Evolutionary conservation across 257 asterid genomes (phyloP).

Genomic region (Lycium ferocissimum): DNA sequence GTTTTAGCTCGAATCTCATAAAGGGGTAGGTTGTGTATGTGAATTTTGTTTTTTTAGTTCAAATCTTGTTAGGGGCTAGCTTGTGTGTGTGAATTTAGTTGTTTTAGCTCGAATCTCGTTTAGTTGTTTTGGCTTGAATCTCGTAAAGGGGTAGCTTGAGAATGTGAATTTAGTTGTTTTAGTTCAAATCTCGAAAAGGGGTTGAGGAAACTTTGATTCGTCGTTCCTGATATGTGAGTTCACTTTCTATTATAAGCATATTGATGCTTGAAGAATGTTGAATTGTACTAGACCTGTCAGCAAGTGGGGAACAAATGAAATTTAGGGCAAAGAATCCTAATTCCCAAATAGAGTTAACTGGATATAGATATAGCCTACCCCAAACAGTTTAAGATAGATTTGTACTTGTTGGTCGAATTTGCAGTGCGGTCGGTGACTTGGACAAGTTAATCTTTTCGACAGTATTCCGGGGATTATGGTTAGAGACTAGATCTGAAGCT

Average conservation of each 20-base stretch:
- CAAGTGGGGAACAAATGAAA: neutral
- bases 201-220: neutral
- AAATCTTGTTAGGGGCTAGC: too few species aligned
- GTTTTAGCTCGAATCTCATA: neutral
- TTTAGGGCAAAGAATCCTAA: neutral
- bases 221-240: neutral
- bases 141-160: neutral
- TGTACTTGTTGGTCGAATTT: neutral
- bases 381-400: neutral
- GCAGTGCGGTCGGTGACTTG: neutral
- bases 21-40: too few species aligned
- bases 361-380: neutral
- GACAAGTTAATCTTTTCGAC: neutral
- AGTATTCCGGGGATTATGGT: neutral
- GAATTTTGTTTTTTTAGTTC: too few species aligned
- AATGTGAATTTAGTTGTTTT: neutral
- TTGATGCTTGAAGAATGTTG: constrained; percentile 2
- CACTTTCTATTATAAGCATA: neutral
- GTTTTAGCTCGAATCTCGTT: too few species aligned
- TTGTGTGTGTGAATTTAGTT: too few species aligned
- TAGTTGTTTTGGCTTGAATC: too few species aligned
- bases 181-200: neutral
- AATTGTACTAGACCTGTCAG: neutral
- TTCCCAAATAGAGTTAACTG: neutral
- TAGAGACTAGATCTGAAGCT: constrained; percentile 20